Base-by-base conservation (phyloP, 768 basidiomycete species). In the Dioszegia aurantiaca region DNA sequence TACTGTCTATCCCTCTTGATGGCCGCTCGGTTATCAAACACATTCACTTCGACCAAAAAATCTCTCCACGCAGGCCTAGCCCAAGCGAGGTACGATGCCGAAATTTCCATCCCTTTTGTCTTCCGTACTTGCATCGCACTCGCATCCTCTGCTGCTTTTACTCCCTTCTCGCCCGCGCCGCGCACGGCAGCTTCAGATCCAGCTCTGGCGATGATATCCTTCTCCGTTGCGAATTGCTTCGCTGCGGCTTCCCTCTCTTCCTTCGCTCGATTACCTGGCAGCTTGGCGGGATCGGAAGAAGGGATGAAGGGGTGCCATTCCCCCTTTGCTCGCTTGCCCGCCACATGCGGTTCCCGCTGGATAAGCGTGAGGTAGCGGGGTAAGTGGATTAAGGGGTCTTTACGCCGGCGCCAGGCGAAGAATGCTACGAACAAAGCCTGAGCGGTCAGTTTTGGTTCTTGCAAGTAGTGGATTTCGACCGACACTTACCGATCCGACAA, bases 401-500 rank as follows among this genome's bases (percentile, higher is more conserved):
- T 40, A 19, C 48, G 21, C 17, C 67, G 55, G 14, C 55, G 36
- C 39, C 44, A 33, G n/a, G 63, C 62, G 51, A 60, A 68, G 4
- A 68, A 27, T 1, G 60, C n/a, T 0, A 68, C 21, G 44, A 62
- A 58, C 19, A 64, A 16, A 2, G 64, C 2, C 66, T 68, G 40
- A 40, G 26, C 17, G 1, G 11, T 55, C 27, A 60, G 59, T 47
- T 6, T 3, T 16, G 21, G 16, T 27, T 27, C 39, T 19, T 3
- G 41, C 19, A 31, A 14, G n/a, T 6, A 19, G 40, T 24, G 17
- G 24, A 30, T n/a, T n/a, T n/a, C n/a, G n/a, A n/a, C n/a, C n/a
- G 19, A 58, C 41, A 65, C 70, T 59, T 44, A 72, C 70, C n/a
- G 59, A 52, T n/a, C 58, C 70, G 10, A 62, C 27, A 14, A 55